phyloP scores from a whole-genome alignment of 345 rosid genomes.

The Melastoma malabathricum region DNA sequence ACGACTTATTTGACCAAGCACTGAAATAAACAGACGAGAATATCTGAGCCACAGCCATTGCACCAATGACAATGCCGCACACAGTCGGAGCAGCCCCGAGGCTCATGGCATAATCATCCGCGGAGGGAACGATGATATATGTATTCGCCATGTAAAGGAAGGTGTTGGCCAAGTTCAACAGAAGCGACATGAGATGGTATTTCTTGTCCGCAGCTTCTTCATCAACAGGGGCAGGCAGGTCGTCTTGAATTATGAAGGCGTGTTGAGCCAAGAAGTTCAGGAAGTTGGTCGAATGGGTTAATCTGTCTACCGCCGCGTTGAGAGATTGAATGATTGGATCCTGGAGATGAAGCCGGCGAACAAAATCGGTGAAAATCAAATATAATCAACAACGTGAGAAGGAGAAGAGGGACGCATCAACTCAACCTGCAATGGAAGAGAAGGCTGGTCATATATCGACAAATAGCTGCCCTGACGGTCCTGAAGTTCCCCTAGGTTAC shows the following conservation, averaged over 20 bases:
- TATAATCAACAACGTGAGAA: background rate
- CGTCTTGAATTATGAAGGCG: constrained; percentile 97
- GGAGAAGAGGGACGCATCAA: constrained; percentile 5
- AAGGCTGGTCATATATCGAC: constrained; percentile 89
- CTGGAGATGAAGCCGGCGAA: constrained; percentile 22
- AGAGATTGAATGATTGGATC: constrained; percentile 79
- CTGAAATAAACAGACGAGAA: constrained; percentile 96
- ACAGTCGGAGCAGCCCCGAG: constrained; percentile 99
- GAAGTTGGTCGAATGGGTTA: constrained; percentile 68
- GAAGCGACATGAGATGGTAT: constrained; percentile 81
- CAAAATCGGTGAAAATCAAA: constrained; percentile 8
- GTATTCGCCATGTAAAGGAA: constrained; percentile 96
- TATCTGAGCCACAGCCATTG: constrained; percentile 96
- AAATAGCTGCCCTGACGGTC: constrained; percentile 92
- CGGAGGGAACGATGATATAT: constrained; percentile 86
- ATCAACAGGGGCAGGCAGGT: constrained; percentile 62
- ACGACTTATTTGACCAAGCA: constrained; percentile 95
- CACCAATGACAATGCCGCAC: constrained; percentile 93
- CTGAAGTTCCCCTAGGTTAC: constrained; percentile 93
- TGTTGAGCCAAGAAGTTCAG: constrained; percentile 88
- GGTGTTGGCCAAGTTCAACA: constrained; percentile 77
- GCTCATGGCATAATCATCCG: constrained; percentile 80
- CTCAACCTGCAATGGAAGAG: constrained; percentile 64
- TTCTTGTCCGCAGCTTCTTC: constrained; percentile 44
- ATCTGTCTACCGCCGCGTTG: constrained; percentile 81